phyloP scores from a whole-genome alignment of 192 early-diverging fungal genomes.

The Podila epigama region DNA sequence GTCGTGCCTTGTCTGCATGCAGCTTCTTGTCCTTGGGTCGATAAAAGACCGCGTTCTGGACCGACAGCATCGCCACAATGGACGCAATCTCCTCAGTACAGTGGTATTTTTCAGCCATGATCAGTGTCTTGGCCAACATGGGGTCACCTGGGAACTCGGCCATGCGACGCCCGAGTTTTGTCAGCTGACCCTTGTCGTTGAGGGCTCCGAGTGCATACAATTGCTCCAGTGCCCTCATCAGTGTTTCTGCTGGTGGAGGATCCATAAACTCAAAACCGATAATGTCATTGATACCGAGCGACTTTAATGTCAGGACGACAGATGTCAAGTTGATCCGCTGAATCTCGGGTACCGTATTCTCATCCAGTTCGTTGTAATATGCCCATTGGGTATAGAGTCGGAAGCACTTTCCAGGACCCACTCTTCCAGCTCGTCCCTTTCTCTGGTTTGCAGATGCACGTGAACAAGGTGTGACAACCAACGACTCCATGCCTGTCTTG shows the following conservation, averaged over 20 bases:
- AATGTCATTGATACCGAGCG: slow-evolving; percentile 95
- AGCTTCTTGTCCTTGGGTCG: slow-evolving; percentile 92
- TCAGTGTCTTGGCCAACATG: slow-evolving; percentile 90
- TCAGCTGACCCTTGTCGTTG: slow-evolving; percentile 92
- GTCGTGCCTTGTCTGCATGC: slow-evolving; percentile 92
- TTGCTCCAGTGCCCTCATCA: slow-evolving; percentile 92
- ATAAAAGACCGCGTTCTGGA: slow-evolving; percentile 81
- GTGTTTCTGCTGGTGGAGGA: slow-evolving; percentile 90
- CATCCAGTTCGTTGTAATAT: slow-evolving; percentile 92
- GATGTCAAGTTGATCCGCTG: slow-evolving; percentile 93
- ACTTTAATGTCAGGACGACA: slow-evolving; percentile 90
- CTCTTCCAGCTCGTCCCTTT: slow-evolving; percentile 93
- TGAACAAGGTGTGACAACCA: slow-evolving; percentile 95
- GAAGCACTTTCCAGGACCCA: slow-evolving; percentile 98
- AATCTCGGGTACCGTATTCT: slow-evolving; percentile 96
- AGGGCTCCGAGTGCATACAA: slow-evolving; percentile 92
- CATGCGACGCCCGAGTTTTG: slow-evolving; percentile 96
- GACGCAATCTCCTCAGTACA: slow-evolving; percentile 95
- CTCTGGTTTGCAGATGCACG: slow-evolving; percentile 95
- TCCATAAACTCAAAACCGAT: slow-evolving; percentile 99
- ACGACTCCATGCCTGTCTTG: slow-evolving; percentile 94
- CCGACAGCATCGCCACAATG: slow-evolving; percentile 93
- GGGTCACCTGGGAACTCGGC: slow-evolving; percentile 99
- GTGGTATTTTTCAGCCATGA: slow-evolving; percentile 90
- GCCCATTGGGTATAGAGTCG: slow-evolving; percentile 94